phyloP scores from a whole-genome alignment of 1,284 basidiomycete species.

The Ustilago lituana region DNA sequence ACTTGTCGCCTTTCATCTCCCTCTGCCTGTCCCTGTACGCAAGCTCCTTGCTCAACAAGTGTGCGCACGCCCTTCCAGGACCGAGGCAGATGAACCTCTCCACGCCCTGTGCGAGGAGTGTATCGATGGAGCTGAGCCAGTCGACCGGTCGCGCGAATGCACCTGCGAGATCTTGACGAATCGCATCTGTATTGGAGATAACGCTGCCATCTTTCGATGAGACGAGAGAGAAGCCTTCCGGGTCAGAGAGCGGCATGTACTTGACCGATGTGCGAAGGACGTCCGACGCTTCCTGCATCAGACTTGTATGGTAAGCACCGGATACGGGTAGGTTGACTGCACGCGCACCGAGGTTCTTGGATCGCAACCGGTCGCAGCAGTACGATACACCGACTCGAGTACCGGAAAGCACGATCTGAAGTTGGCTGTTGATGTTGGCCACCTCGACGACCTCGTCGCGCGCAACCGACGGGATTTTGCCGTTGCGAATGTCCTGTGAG shows the following conservation, averaged over 20 bases:
- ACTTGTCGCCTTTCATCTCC: conserved; percentile 19
- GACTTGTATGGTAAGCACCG: conserved; percentile 62
- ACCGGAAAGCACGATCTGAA: conserved; percentile 63
- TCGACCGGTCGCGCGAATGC: conserved; percentile 55
- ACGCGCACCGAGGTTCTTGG: conserved; percentile 58
- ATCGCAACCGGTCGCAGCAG: conserved; percentile 60
- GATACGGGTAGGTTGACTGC: conserved; percentile 65
- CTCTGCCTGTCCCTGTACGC: conserved; percentile 49
- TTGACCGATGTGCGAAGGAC: conserved; percentile 48
- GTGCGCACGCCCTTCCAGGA: conserved; percentile 62
- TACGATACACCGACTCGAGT: conserved; percentile 62
- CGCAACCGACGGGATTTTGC: conserved; percentile 52
- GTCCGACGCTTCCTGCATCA: conserved; percentile 56
- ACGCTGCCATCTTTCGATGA: conserved; percentile 52
- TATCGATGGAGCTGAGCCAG: conserved; percentile 58
- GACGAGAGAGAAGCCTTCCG: conserved; percentile 44
- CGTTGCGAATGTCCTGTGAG: conserved; percentile 50
- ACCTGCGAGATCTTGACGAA: conserved; percentile 52
- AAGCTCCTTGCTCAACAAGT: conserved; percentile 64
- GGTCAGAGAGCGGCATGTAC: conserved; percentile 55
- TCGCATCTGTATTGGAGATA: conserved; percentile 21
- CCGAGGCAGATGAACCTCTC: conserved; percentile 64
- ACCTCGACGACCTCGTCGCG: conserved; percentile 64
- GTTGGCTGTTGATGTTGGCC: conserved; percentile 63
- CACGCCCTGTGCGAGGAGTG: conserved; percentile 57